Evolutionary conservation across 345 rosid genomes (phyloP), one percentile per base, ranked within the genome.

Genomic region (Eucalyptus grandis): DNA sequence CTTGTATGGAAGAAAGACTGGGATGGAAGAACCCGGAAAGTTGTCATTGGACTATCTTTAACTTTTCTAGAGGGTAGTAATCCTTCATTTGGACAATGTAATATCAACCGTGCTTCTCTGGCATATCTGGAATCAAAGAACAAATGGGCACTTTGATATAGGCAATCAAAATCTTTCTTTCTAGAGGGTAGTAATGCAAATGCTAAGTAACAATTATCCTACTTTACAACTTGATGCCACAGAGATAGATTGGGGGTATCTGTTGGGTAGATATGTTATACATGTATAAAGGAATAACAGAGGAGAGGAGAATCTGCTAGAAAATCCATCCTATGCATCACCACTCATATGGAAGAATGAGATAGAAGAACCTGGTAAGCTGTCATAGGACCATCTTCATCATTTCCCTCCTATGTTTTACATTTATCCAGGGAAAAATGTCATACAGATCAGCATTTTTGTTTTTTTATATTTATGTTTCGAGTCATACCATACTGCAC

Each of bases 31-130:
- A 56, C 62, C 12, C 62, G 0, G 13, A 8, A 56, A 22, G 62
- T 56, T 56, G 27, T 22, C 6, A 56, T 22, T 56, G 62, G 13
- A 56, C 62, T 56, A 56, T 56, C 62, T 56, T 56, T 24, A 8
- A 56, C 11, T 56, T 56, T 56, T 56, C 56, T 22, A 56, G 62
- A 9, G 27, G 27, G 27, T 56, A 22, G 6, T 56, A 56, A 56
- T 22, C 62, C 62, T 21, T 56, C 62, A 56, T 56, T 60, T 60
- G 31, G 31, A 27, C 3, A 5, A 60, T 96, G 99, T 90, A 96
- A 26, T 49, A 96, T 95, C 90, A 98, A 90, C 43, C 94, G 90
- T 69, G 94, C 96, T 92, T 95, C 98, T 90, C 97, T 98, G 7
- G 99, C 98, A 87, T 87, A 88, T 3, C 97, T 98, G 95, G 86